These are phyloP conservation scores for Tillandsia fasciculata DNA, from an alignment of 176 grass and related monocot genomes.

Conservation along the genomic window DNA sequence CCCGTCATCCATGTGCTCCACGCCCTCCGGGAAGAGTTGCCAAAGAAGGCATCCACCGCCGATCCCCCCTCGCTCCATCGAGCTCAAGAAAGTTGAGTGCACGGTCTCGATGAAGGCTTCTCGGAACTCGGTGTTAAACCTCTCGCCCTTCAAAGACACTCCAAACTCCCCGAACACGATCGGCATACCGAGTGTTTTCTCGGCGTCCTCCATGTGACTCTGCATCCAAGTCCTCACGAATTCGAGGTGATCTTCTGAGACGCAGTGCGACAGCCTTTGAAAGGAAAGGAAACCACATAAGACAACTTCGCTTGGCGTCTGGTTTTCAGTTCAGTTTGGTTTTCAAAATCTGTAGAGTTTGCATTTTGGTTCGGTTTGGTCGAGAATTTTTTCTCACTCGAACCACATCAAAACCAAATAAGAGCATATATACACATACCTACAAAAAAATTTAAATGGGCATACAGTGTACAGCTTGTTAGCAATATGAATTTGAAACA, in stretches of 20 bases:
- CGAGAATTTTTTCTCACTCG: too few relatives aligned
- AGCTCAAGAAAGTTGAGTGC: constrained; percentile 38
- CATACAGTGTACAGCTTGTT: too few relatives aligned
- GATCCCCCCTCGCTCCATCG: constrained; percentile 34
- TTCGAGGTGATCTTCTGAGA: constrained; percentile 40
- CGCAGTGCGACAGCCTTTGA: constrained; percentile 49
- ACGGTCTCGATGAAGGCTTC: constrained; percentile 63
- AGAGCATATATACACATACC: too few relatives aligned
- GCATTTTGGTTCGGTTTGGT: too few relatives aligned
- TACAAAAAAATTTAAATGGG: too few relatives aligned
- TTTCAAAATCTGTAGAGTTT: too few relatives aligned
- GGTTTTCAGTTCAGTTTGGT: neutral
- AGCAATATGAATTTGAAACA: too few relatives aligned
- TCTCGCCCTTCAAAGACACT: constrained; percentile 55
- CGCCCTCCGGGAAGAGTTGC: constrained; percentile 80
- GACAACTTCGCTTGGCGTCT: neutral
- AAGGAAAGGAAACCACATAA: constrained; percentile 8
- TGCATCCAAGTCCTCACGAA: constrained; percentile 72
- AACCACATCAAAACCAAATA: too few relatives aligned
- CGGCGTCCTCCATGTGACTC: constrained; percentile 59
- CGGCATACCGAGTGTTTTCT: constrained; percentile 57
- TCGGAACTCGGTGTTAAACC: constrained; percentile 39
- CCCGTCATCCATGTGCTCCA: constrained; percentile 82
- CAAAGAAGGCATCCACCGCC: constrained; percentile 75
- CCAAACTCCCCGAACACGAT: constrained; percentile 74